These are phyloP conservation scores for Irpex sp. DNA, from an alignment of 1,284 basidiomycete species.

Conservation along the genomic window DNA sequence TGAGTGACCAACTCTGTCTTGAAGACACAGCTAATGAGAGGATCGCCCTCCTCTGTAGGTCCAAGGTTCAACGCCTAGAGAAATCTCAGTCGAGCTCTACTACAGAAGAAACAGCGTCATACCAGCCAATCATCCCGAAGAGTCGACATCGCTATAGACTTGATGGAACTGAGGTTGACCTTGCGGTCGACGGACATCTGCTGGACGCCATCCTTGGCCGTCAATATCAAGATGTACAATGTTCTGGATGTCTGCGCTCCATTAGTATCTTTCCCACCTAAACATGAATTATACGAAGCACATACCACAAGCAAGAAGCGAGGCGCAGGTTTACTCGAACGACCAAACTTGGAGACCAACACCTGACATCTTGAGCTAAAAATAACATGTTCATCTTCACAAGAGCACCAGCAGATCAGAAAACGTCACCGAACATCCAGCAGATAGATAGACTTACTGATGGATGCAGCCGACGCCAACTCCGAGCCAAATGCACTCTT, in stretches of 20 bases:
- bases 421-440: background rate
- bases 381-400: conserved; percentile 39
- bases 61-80: conserved; percentile 68
- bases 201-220: conserved; percentile 64
- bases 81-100: background rate
- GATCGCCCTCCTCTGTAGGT: conserved; percentile 91
- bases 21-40: conserved; percentile 87
- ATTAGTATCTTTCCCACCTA: background rate
- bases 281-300: conserved; percentile 11
- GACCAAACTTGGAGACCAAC: conserved; percentile 82
- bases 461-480: conserved; percentile 70
- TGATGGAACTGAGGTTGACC: conserved; percentile 86
- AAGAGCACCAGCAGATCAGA: background rate
- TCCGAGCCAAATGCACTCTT: conserved; percentile 80
- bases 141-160: conserved; percentile 81
- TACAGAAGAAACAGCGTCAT: conserved; percentile 6
- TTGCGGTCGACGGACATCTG: conserved; percentile 79
- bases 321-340: conserved; percentile 91
- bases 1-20: conserved; percentile 94
- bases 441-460: conserved; percentile 51
- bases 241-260: conserved; percentile 81
- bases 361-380: conserved; percentile 89
- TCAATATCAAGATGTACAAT: conserved; percentile 78
- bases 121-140: conserved; percentile 96
- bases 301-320: conserved; percentile 88